Evolutionary conservation across 164 flowering plant species (phyloP).

Genomic region (Tinospora cordifolia): DNA sequence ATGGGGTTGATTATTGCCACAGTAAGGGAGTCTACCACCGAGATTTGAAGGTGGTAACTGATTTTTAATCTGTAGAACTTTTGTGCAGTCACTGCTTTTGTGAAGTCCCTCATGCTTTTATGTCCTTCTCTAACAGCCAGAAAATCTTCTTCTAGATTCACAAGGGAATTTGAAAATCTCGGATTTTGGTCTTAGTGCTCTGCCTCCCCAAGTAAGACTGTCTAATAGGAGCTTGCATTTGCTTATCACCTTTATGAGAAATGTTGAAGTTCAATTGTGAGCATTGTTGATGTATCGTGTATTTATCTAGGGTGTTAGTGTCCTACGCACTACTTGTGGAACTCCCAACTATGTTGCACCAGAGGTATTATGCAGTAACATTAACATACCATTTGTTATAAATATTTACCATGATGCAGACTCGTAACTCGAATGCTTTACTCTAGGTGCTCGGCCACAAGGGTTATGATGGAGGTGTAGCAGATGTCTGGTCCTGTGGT

Average conservation of each 20-base stretch:
- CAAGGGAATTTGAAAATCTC: conserved; percentile 88
- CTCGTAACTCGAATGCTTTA: conserved; percentile 10
- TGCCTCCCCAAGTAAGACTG: conserved; percentile 61
- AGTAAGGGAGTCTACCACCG: conserved; percentile 96
- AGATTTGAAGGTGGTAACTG: conserved; percentile 73
- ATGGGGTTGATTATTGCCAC: conserved; percentile 96
- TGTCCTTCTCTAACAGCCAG: conserved; percentile 58
- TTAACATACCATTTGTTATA: background rate
- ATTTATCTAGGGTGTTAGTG: conserved; percentile 60
- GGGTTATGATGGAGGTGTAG: conserved; percentile 91
- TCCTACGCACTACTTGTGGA: conserved; percentile 98
- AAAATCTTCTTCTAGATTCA: conserved; percentile 93
- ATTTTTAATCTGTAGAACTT: conserved; percentile 14
- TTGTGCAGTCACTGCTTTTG: conserved; percentile 3
- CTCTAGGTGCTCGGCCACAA: conserved; percentile 86
- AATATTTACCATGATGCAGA: background rate
- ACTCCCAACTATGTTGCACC: conserved; percentile 99
- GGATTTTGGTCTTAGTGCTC: conserved; percentile 97
- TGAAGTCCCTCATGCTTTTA: conserved; percentile 14
- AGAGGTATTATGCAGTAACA: conserved; percentile 46
- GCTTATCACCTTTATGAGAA: conserved; percentile 5
- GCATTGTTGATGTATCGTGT: background rate
- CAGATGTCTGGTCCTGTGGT: conserved; percentile 98
- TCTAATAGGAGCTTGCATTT: background rate
- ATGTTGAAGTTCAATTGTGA: background rate